Evolutionary conservation across 768 basidiomycete genomes (phyloP), one percentile per base, ranked within the genome.

Genomic region (Gymnopilus junonius): DNA sequence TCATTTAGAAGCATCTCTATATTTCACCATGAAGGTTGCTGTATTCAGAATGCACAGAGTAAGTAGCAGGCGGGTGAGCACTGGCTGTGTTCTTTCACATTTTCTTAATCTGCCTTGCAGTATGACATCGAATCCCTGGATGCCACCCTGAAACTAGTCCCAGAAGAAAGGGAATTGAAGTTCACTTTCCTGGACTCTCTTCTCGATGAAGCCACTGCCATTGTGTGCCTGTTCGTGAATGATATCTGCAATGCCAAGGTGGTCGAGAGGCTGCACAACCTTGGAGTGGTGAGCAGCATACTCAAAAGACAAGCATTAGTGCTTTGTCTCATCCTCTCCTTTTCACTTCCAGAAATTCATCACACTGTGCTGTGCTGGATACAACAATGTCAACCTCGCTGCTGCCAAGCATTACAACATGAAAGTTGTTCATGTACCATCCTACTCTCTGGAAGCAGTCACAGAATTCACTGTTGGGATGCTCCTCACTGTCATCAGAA

Each of bases 381-480:
- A 71, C 68, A 80, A 82, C 67, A 80, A 80, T 51, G 77, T 82
- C 51, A 79, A 82, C 53, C 67, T 82, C 29, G 53, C 58, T 29
- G 66, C 76, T 2, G 74, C 79, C 3, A 58, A 59, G 5, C 69
- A 70, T 48, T 61, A 71, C 31, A 74, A 72, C 17, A 76, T 82
- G 67, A 75, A 76, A 59, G 76, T 82, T 29, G 76, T 72, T 7
- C 76, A 77, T 3, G 80, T 80, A 1, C 80, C 80, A 5, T 75
- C 80, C 8, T 82, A 82, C 63, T 77, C 80, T 21, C 79, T 79
- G 2, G 79, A 80, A 67, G 77, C 80, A 10, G 77, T 81, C 25
- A 79, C 80, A 15, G 80, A 81, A 63, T 82, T 82, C 67, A 72
- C 79, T 15, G 77, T 82, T 20, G 80, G 80, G n/a, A 82, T 80